Evolutionary conservation across 78 protist genomes (phyloP).

Genomic region (Pelomyxa schiedti): DNA sequence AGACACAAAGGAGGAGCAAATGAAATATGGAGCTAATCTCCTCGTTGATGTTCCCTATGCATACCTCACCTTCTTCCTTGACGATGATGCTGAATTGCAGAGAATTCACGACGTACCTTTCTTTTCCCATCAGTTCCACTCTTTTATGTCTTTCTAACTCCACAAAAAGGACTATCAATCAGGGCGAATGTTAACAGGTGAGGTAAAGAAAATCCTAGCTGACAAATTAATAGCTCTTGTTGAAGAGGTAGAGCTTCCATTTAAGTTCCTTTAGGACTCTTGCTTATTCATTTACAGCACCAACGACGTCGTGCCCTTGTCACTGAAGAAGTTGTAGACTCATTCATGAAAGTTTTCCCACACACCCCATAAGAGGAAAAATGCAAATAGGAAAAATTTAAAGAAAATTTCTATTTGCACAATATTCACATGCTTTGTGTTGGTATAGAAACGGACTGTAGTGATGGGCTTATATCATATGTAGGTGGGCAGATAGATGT

Average conservation of each 20-base stretch:
- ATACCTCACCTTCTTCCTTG: constrained; percentile 76
- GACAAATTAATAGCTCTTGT: constrained; percentile 15
- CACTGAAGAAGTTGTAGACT: not conserved
- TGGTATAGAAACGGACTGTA: too few species aligned
- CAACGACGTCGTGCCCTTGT: not conserved
- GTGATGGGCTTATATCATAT: too few species aligned
- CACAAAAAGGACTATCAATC: constrained; percentile 38
- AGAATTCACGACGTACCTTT: constrained; percentile 27
- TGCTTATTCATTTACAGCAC: too few species aligned
- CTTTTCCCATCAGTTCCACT: not conserved
- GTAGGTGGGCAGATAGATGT: too few species aligned
- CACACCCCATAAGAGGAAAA: too few species aligned
- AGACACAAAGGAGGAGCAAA: constrained; percentile 86
- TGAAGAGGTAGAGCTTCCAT: too few species aligned
- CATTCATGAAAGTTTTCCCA: not conserved
- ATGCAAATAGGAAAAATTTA: too few species aligned
- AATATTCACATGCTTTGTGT: too few species aligned
- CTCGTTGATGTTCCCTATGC: constrained; percentile 76
- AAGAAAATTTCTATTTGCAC: too few species aligned
- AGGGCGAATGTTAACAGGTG: constrained; percentile 79
- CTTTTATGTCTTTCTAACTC: not conserved
- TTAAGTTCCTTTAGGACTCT: too few species aligned
- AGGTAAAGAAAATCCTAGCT: constrained; percentile 67
- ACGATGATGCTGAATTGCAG: constrained; percentile 74
- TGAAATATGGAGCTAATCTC: constrained; percentile 69